Conservation (phyloP, 164 flowering plant genomes). For the Aristolochia fimbriata region DNA sequence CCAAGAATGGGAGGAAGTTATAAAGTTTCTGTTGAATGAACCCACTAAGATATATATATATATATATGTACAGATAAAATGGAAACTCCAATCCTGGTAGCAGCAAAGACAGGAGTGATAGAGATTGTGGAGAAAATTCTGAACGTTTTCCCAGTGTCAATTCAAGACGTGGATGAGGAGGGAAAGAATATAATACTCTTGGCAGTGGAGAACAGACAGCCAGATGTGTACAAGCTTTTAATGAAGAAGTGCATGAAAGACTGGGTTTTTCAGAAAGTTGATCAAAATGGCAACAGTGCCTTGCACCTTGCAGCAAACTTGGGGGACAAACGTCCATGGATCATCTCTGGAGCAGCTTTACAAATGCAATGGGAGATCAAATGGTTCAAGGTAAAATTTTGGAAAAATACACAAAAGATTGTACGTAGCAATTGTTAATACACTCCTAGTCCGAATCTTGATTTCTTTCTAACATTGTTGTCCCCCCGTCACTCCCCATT, state of each 20-base stretch:
- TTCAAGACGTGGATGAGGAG: constrained; percentile 21
- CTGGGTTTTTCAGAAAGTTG: constrained; percentile 18
- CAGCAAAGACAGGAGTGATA: constrained; percentile 27
- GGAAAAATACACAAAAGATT: too few species aligned
- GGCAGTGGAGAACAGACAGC: constrained; percentile 37
- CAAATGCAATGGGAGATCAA: constrained; percentile 41
- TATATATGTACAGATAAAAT: background rate
- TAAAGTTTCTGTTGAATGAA: too few species aligned
- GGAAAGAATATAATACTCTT: constrained; percentile 25
- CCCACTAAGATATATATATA: too few species aligned
- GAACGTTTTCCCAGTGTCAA: constrained; percentile 21
- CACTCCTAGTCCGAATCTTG: too few species aligned
- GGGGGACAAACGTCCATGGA: constrained; percentile 31
- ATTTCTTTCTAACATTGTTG: too few species aligned
- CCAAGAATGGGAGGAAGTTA: too few species aligned
- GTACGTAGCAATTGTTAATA: too few species aligned
- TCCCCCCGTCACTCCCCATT: too few species aligned
- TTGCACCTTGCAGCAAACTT: constrained; percentile 29
- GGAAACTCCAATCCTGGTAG: constrained; percentile 27
- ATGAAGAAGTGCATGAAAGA: constrained; percentile 11
- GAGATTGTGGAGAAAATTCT: constrained; percentile 31
- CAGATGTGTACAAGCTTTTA: constrained; percentile 20
- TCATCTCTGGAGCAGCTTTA: constrained; percentile 30
- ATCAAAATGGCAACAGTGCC: constrained; percentile 27
- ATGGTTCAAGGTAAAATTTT: constrained; percentile 30